These are phyloP conservation scores for Diplodia intermedia DNA, from an alignment of 2,329 filamentous ascomycete genomes.

Conservation along the genomic window DNA sequence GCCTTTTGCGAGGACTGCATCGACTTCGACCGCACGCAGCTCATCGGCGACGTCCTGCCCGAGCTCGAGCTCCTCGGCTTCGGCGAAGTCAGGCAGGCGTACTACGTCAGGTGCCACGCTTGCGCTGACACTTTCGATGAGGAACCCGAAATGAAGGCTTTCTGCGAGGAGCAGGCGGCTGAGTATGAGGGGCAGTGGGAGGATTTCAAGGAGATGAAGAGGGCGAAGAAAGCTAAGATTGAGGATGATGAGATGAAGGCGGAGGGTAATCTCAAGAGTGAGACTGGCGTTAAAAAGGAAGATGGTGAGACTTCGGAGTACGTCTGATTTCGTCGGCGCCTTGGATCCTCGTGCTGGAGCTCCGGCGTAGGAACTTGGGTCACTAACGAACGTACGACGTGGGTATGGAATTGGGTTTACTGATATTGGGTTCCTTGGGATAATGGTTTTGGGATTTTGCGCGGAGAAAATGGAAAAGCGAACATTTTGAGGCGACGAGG, in stretches of 20 bases:
- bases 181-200: not conserved
- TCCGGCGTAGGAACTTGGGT: no score
- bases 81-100: conserved; percentile 52
- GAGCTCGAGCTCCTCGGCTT: conserved; percentile 62
- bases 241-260: not conserved
- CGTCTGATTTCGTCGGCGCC: not conserved
- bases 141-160: conserved; percentile 16
- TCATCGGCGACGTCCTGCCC: conserved; percentile 60
- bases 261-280: not conserved
- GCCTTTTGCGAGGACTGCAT: conserved; percentile 67
- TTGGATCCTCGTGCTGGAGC: no score
- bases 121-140: conserved; percentile 45
- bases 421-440: no score
- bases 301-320: not conserved
- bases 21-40: conserved; percentile 57
- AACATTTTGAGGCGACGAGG: no score
- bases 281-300: not conserved
- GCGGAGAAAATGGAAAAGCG: not conserved
- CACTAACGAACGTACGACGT: no score
- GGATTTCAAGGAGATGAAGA: not conserved
- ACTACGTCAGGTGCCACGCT: conserved; percentile 59
- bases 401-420: no score
- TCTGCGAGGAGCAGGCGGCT: not conserved
- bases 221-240: not conserved
- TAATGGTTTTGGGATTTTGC: not conserved